Base-by-base conservation (phyloP, 2,329 filamentous ascomycete genomes). In the Aspergillus proliferans region DNA sequence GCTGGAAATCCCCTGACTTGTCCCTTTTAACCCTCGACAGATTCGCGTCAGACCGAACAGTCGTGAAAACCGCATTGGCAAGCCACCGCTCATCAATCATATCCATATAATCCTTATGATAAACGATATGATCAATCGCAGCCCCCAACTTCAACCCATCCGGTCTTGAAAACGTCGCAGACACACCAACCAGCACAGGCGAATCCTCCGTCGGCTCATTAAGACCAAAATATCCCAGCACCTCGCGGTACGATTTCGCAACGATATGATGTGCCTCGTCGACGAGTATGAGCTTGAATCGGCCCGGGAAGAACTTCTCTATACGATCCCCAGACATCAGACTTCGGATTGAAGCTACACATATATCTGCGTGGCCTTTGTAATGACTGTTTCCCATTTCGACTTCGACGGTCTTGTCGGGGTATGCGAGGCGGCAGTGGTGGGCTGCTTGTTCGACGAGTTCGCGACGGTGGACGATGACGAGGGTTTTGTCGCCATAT, bases 221-320 rank as follows among this genome's bases (percentile, higher is more conserved):
- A 55, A 95, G 77, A 0, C 84, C 82, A 65, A 98, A 95, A 67
- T 97, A 83, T n/a, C 79, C 74, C 43, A 98, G 74, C 0, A 84
- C 79, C 39, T 80, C 78, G 53, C 94, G 76, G 62, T 97, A 97
- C 6, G 84, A 83, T 2, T 82, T 78, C 0, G 93, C 87, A 41
- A 96, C 91, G 47, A 97, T 95, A 68, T 98, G 93, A 66, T 98
- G 93, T 4, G 92, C 93, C 70, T 98, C 93, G 56, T 98, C 93
- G 3, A 98, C 92, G 2, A 98, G 78, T 0, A 98, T 74, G 0
- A 98, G 81, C 70, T 98, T 98, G 76, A 92, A 97, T 6, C 74
- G 75, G 0, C 68, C 69, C 0, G 90, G 87, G 56, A 94, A 82
- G 60, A 92, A 97, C 64, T 95, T 96, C 33, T 69, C 64, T n/a